phyloP scores from a whole-genome alignment of 495 filamentous ascomycete species.

The Daldinia bambusicola region DNA sequence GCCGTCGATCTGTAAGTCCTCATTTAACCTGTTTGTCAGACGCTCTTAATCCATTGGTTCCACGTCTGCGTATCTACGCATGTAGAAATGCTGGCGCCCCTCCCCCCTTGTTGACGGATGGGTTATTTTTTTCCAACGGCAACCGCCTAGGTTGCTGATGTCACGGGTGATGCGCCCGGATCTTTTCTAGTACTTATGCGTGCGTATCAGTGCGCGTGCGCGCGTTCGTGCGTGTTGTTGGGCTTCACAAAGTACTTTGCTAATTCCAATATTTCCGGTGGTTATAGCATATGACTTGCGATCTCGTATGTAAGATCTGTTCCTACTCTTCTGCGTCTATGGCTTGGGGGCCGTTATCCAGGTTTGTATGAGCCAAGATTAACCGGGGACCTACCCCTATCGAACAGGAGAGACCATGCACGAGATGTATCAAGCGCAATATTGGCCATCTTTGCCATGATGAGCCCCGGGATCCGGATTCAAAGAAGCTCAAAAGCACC shows the following conservation, averaged over 20 bases:
- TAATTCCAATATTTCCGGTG: conserved; percentile 47
- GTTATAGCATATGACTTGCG: conserved; percentile 98
- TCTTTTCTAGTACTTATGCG: conserved; percentile 27
- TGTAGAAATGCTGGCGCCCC: conserved; percentile 39
- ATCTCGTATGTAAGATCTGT: conserved; percentile 83
- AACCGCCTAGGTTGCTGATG: conserved; percentile 31
- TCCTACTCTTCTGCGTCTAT: conserved; percentile 55
- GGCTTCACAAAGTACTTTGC: conserved; percentile 42
- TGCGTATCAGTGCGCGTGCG: conserved; percentile 34
- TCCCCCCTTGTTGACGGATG: conserved; percentile 31
- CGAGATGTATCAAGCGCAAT: conserved; percentile 97
- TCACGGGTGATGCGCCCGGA: conserved; percentile 36
- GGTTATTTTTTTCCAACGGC: conserved; percentile 14
- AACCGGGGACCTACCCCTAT: conserved; percentile 51
- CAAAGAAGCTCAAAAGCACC: conserved; percentile 75
- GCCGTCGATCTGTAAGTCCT: conserved; percentile 94
- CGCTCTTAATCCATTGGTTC: conserved; percentile 48
- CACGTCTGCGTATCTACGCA: conserved; percentile 46
- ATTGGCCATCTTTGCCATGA: conserved; percentile 99
- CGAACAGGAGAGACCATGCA: conserved; percentile 90
- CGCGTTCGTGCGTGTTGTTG: conserved; percentile 41
- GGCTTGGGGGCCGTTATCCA: conserved; percentile 49
- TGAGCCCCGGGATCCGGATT: conserved; percentile 82
- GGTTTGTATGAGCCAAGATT: conserved; percentile 48
- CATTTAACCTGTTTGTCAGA: conserved; percentile 46